These are phyloP conservation scores for Xerocomus nothofagi DNA, from an alignment of 1,284 basidiomycete genomes.

Conservation along the genomic window DNA sequence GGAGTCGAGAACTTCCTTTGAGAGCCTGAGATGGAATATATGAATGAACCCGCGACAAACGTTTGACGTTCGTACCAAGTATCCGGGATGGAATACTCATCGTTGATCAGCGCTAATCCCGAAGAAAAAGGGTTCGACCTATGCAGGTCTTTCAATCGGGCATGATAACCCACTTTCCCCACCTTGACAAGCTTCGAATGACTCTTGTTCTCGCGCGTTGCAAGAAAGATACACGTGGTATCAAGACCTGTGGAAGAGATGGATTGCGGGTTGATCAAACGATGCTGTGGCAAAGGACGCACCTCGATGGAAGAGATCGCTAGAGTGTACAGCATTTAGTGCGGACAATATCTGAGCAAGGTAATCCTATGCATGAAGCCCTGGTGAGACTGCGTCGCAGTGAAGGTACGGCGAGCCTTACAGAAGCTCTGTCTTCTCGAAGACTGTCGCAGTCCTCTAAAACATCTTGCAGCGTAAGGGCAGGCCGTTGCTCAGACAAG, in stretches of 20 bases:
- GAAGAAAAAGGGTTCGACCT: constrained; percentile 68
- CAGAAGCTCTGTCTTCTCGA: constrained; percentile 64
- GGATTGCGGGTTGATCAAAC: neutral
- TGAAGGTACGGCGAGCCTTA: constrained; percentile 32
- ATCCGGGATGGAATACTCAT: constrained; percentile 50
- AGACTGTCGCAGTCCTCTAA: constrained; percentile 66
- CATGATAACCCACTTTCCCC: constrained; percentile 61
- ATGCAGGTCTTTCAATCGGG: constrained; percentile 67
- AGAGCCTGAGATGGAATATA: constrained; percentile 45
- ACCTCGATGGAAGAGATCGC: constrained; percentile 67
- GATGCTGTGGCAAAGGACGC: neutral
- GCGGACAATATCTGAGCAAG: constrained; percentile 66
- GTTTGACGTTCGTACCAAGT: constrained; percentile 49
- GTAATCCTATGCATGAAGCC: constrained; percentile 53
- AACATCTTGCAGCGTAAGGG: constrained; percentile 64
- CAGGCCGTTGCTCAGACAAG: constrained; percentile 63
- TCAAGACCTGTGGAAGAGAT: constrained; percentile 46
- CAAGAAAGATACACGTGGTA: constrained; percentile 58
- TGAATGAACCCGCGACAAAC: neutral
- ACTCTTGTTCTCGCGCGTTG: constrained; percentile 46
- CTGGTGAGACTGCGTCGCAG: neutral
- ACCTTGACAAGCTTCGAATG: constrained; percentile 65
- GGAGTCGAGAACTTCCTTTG: constrained; percentile 68
- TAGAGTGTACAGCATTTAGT: constrained; percentile 61
- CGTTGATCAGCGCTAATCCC: constrained; percentile 37